phyloP scores from a whole-genome alignment of 768 basidiomycete species.

The Tricholoma flavovirens region DNA sequence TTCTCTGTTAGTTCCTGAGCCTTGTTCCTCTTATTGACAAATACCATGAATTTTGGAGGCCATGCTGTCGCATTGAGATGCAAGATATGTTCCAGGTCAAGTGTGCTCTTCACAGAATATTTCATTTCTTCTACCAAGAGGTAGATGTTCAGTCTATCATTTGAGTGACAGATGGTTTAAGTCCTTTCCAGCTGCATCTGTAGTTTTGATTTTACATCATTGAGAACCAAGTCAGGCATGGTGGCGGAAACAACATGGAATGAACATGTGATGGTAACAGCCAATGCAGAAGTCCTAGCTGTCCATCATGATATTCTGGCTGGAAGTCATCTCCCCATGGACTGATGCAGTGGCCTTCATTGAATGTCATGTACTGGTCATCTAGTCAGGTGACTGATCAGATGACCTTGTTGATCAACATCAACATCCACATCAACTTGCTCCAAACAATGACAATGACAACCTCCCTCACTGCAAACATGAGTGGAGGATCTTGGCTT shows the following conservation, averaged over 20 bases:
- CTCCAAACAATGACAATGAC: too few relatives aligned
- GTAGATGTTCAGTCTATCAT: conserved; percentile 9
- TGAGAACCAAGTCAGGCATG: too few relatives aligned
- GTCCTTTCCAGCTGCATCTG: conserved; percentile 2
- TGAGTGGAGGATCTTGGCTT: too few relatives aligned
- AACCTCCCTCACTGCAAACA: too few relatives aligned
- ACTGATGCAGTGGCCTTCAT: conserved; percentile 32
- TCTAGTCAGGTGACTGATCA: too few relatives aligned
- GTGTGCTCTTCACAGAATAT: too few relatives aligned
- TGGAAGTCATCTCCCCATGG: conserved; percentile 28
- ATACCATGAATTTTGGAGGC: too few relatives aligned
- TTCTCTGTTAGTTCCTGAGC: not conserved
- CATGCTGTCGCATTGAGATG: not conserved
- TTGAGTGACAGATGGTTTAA: conserved; percentile 2
- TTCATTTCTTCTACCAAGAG: too few relatives aligned
- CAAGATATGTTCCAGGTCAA: conserved; percentile 1
- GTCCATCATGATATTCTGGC: conserved; percentile 22
- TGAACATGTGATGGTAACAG: conserved; percentile 7
- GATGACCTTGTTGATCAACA: too few relatives aligned
- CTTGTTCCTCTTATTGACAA: too few relatives aligned
- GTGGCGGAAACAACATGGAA: conserved; percentile 19
- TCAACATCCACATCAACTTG: too few relatives aligned
- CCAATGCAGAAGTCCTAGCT: conserved; percentile 13
- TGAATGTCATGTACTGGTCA: conserved; percentile 26
- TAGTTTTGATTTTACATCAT: conserved; percentile 11